Base-by-base conservation (phyloP, 2,329 filamentous ascomycete genomes). In the Geosmithia morbida region DNA sequence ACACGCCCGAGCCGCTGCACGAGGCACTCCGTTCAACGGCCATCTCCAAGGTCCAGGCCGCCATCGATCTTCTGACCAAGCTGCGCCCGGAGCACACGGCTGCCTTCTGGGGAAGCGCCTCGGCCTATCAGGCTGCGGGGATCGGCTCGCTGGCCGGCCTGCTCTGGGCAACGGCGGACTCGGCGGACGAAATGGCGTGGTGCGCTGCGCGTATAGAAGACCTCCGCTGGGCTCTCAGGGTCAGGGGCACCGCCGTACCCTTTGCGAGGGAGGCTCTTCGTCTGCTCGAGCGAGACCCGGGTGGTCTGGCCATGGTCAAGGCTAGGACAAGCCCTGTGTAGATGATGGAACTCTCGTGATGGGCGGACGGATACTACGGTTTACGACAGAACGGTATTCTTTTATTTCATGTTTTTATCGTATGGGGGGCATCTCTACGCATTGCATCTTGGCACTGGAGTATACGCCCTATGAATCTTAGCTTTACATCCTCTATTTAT, bases 11-110 rank as follows among this genome's bases (percentile, higher is more conserved):
- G 3, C 70, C 81, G 40, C 87, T 94, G 45, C 77, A 88, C 48
- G 87, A 94, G 63, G 95, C 96, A 55, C 95, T 89, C 64, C 87
- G 90, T 47, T 89, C 83, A 49, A 90, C 90, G 3, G 90, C 90
- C 47, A 96, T 96, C 63, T 94, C 90, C 0, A 83, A 90, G 6
- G 75, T 97, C 33, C 95, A 96, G 59, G 94, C 86, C 19, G 88
- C 89, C 52, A 94, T 97, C 85, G 90, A 97, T 61, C 95, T 96
- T 64, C 88, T 95, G 56, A 96, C 96, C 65, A 83, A 90, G 1
- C 76, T 97, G 30, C 87, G 85, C 43, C 87, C 87, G 0, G 79
- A 82, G 37, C 89, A 97, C 57, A 74, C 96, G 29, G 80, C 83
- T n/a, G 78, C 87, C 0, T 96, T 96, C 66, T 97, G 90, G 90